A percentile compares a stretch with the other conserved stretches of the same genome.
phyloP scores from a whole-genome alignment of 2,329 filamentous ascomycete genomes.

The Cladobotryum mycophilum region DNA sequence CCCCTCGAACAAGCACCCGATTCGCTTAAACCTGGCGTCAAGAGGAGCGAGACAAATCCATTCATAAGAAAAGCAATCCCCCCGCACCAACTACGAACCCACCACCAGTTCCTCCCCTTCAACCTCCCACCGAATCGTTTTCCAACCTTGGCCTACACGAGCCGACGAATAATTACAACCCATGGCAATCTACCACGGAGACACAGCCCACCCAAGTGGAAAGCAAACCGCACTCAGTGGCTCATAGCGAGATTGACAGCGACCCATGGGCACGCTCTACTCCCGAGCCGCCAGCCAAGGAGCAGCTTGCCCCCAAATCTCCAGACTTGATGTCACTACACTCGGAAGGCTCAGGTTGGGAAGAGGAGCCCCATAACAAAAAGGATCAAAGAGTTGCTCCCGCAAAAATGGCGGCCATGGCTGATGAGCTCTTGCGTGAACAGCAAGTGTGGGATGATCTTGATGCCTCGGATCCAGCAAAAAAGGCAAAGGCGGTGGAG shows the following conservation, averaged over 20 bases:
- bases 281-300: constrained; percentile 17
- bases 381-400: constrained; percentile 19
- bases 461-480: constrained; percentile 35
- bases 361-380: constrained; percentile 29
- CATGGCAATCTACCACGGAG: constrained; percentile 26
- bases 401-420: constrained; percentile 20
- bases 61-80: constrained; percentile 44
- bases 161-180: constrained; percentile 29
- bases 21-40: constrained; percentile 27
- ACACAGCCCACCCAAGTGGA: constrained; percentile 10
- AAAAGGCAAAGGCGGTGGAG: constrained; percentile 24
- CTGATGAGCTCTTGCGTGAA: constrained; percentile 33
- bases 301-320: constrained; percentile 20
- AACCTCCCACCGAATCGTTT: constrained; percentile 31
- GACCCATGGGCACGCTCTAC: constrained; percentile 23
- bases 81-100: constrained; percentile 2
- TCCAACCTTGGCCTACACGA: constrained; percentile 39
- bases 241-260: constrained; percentile 22
- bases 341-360: constrained; percentile 34
- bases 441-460: constrained; percentile 47
- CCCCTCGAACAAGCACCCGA: constrained; percentile 22
- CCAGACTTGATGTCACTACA: constrained; percentile 31
- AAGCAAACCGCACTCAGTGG: constrained; percentile 10
- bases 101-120: neutral
- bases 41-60: constrained; percentile 43